Evolutionary conservation across 176 grass and related monocot genomes (phyloP).

Genomic region (Bolboschoenus planiculmis): DNA sequence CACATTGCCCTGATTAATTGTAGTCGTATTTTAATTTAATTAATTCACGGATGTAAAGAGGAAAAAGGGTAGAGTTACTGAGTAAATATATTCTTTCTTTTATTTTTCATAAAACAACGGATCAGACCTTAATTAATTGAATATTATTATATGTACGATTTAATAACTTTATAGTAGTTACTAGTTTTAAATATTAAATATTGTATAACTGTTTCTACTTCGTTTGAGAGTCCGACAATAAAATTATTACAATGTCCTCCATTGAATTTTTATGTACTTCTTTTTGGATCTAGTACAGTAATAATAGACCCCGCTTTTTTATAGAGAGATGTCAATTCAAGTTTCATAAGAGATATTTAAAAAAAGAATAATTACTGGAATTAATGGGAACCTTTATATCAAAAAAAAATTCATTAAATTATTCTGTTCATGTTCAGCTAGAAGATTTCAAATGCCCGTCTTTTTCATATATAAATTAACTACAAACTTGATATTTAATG

Average conservation of each 20-base stretch:
- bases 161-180: neutral
- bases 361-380: too few species aligned
- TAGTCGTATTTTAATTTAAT: neutral
- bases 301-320: too few species aligned
- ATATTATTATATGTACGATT: neutral
- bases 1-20: slow-evolving; percentile 26
- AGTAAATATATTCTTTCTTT: too few species aligned
- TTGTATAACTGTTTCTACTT: neutral
- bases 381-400: too few species aligned
- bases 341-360: too few species aligned
- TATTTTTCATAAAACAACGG: neutral
- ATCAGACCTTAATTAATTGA: neutral
- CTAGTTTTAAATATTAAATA: neutral
- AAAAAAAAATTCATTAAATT: neutral
- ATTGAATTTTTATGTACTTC: neutral
- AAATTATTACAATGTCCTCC: neutral
- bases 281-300: too few species aligned
- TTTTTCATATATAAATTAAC: too few species aligned
- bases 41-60: neutral
- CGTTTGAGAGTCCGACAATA: neutral
- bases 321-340: too few species aligned
- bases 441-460: neutral
- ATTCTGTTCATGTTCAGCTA: neutral
- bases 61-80: neutral
- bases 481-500: too few species aligned